Percentiles rank a stretch among this genome's conserved stretches.
phyloP scores from a whole-genome alignment of 495 filamentous ascomycete species.

The Xylaria curta region DNA sequence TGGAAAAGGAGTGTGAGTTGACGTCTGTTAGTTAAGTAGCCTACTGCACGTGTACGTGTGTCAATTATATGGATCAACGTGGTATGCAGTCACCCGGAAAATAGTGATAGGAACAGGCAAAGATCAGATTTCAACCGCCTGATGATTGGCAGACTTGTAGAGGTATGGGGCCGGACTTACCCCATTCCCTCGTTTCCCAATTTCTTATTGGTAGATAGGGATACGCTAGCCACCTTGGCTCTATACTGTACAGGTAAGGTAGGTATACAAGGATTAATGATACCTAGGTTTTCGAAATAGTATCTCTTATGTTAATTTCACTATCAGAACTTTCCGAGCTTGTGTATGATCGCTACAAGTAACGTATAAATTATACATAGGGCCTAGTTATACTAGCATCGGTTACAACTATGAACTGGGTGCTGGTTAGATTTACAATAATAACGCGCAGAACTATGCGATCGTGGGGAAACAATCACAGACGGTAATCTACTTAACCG shows the following conservation, averaged over 20 bases:
- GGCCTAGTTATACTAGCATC: not conserved
- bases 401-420: not conserved
- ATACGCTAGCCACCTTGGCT: not conserved
- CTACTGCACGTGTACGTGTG: not conserved
- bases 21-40: not conserved
- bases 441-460: not conserved
- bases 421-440: not conserved
- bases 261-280: too few relatives aligned
- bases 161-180: not conserved
- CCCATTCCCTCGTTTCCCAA: not conserved
- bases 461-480: not conserved
- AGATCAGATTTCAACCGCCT: not conserved
- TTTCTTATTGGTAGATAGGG: not conserved
- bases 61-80: constrained; percentile 25
- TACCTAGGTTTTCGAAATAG: too few relatives aligned
- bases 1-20: not conserved
- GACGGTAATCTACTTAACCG: not conserved
- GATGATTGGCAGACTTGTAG: constrained; percentile 9
- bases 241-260: too few relatives aligned
- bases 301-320: not conserved
- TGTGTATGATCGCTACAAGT: not conserved
- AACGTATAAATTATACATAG: not conserved
- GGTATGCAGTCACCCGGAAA: constrained; percentile 9
- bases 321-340: too few relatives aligned
- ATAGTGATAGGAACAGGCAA: constrained; percentile 19